These are phyloP conservation scores for Meyerozyma sp. DNA, from an alignment of 1,139 yeast species.

Conservation along the genomic window DNA sequence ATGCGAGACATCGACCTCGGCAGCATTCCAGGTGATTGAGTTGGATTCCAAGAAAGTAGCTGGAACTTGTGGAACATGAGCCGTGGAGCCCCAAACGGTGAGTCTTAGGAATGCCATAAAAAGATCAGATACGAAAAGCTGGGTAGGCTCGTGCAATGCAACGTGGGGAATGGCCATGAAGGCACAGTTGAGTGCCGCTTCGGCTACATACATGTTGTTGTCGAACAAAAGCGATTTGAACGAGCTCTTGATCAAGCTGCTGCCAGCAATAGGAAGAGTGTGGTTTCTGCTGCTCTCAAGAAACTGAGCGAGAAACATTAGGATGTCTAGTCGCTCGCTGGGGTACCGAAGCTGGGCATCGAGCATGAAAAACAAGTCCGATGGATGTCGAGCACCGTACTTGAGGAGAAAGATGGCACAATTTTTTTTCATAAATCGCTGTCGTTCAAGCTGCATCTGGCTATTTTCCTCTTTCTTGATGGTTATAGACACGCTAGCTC, in stretches of 20 bases:
- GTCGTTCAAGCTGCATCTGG: slow-evolving; percentile 41
- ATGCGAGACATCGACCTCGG: slow-evolving; percentile 15
- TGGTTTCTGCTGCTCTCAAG: slow-evolving; percentile 25
- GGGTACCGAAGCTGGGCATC: slow-evolving; percentile 26
- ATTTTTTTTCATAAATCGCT: slow-evolving; percentile 43
- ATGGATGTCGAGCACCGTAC: slow-evolving; percentile 33
- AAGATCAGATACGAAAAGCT: slow-evolving; percentile 33
- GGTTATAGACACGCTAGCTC: slow-evolving; percentile 8
- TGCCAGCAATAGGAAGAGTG: slow-evolving; percentile 26
- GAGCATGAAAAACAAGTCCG: slow-evolving; percentile 26
- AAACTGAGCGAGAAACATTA: slow-evolving; percentile 28
- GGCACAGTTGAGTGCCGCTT: slow-evolving; percentile 37
- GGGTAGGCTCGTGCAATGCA: slow-evolving; percentile 24
- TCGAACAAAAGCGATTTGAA: slow-evolving; percentile 42
- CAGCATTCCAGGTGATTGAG: slow-evolving; percentile 5
- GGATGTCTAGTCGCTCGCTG: slow-evolving; percentile 26
- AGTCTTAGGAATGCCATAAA: slow-evolving; percentile 44
- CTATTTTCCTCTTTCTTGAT: slow-evolving; percentile 14
- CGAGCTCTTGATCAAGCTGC: slow-evolving; percentile 38
- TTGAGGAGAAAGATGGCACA: slow-evolving; percentile 33
- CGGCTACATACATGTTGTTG: slow-evolving; percentile 34
- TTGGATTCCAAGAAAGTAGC: neutral
- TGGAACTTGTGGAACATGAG: neutral
- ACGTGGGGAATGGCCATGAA: slow-evolving; percentile 55
- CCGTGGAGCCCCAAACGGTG: slow-evolving; percentile 10